Conservation (phyloP, 208 protist species). For the Phytomonas francai region DNA sequence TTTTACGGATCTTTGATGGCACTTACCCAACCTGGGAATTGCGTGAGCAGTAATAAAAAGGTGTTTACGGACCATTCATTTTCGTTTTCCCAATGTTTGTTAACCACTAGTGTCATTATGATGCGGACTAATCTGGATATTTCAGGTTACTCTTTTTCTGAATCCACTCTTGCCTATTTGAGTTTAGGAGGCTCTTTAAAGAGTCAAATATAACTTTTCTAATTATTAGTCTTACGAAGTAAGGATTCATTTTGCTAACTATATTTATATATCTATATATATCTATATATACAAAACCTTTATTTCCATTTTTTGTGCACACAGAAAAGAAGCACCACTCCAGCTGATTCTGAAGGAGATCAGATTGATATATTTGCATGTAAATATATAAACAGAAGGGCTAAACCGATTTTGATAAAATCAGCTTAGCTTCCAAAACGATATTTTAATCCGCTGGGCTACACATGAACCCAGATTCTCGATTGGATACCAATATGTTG, state of each 20-base stretch:
- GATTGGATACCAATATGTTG: background rate
- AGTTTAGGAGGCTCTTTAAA: background rate
- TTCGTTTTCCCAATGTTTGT: constrained; percentile 1
- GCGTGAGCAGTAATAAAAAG: background rate
- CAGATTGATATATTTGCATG: background rate
- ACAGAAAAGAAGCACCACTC: background rate
- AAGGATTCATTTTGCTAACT: background rate
- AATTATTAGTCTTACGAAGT: background rate
- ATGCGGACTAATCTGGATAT: background rate
- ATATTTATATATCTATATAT: background rate
- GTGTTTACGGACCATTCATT: background rate
- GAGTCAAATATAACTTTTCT: background rate
- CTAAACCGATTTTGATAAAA: background rate
- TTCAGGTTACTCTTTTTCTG: background rate
- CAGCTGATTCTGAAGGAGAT: background rate
- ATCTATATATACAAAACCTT: constrained; percentile 1
- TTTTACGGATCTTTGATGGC: background rate
- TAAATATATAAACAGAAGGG: background rate
- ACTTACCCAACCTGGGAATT: background rate
- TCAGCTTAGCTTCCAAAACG: background rate
- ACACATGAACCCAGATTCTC: background rate
- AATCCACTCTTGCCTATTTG: background rate
- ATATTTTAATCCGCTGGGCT: background rate
- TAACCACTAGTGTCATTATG: background rate
- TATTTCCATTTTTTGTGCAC: background rate